phyloP scores from a whole-genome alignment of 202 grass and related monocot species.

The Elaeis oleifera region DNA sequence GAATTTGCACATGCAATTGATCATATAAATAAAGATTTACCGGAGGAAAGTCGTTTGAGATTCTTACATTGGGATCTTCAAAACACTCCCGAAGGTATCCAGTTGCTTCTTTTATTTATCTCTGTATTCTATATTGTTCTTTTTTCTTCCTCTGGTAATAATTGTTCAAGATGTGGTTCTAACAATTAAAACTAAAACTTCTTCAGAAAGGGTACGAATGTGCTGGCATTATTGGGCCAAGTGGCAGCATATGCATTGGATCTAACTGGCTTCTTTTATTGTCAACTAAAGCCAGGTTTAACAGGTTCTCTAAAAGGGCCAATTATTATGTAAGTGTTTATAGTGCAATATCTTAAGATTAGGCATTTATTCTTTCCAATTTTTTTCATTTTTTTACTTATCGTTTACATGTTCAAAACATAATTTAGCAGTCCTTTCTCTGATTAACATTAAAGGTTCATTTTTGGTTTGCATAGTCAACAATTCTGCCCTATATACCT shows the following conservation, averaged over 20 bases:
- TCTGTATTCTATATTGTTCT: neutral
- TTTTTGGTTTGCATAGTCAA: no score
- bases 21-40: constrained; percentile 50
- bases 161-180: constrained; percentile 13
- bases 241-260: constrained; percentile 73
- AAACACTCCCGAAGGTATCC: constrained; percentile 66
- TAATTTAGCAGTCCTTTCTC: no score
- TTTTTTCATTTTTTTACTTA: no score
- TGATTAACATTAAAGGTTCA: no score
- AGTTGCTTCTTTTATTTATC: constrained; percentile 16
- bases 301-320: constrained; percentile 41
- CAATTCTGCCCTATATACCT: no score
- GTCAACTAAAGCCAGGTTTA: constrained; percentile 36
- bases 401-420: no score
- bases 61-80: constrained; percentile 98
- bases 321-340: neutral
- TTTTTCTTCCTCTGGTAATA: constrained; percentile 15
- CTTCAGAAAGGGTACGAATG: constrained; percentile 63
- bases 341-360: no score
- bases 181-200: constrained; percentile 7
- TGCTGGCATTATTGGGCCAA: constrained; percentile 65
- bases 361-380: no score
- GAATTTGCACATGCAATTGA: constrained; percentile 77
- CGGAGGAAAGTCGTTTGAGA: constrained; percentile 54
- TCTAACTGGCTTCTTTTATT: constrained; percentile 70